Evolutionary conservation across 2,329 filamentous ascomycete genomes (phyloP), one percentile per base, ranked within the genome.

Genomic region (Thermothelomyces thermophilus): DNA sequence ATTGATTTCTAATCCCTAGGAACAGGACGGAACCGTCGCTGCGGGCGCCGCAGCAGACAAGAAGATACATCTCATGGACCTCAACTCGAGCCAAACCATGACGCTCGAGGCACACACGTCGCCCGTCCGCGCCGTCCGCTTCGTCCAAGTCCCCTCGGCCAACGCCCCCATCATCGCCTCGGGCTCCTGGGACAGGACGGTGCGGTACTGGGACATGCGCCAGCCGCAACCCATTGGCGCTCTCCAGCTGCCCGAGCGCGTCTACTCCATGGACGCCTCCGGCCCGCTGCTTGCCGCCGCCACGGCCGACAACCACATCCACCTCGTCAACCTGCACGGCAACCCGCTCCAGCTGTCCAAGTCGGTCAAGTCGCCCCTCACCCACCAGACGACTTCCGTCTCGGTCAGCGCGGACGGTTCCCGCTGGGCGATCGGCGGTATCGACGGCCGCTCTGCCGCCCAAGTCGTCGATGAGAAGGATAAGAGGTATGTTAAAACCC

Each of bases 151-250:
- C 37, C 60, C 61, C 30, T 53, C 37, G 6, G 49, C 58, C 35
- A 22, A 48, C 36, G 52, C 51, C 6, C 58, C 59, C 35, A 53
- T 68, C 42, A 41, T 68, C 45, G 64, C 60, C 28, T 61, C 66
- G 7, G 66, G 64, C 11, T 79, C 75, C 3, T 80, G 76, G 76
- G 77, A 80, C 65, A 73, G 71, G 61, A 79, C 74, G 2, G 68
- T 80, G 57, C 74, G 74, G 60, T 76, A 75, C 64, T 80, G 76
- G 76, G 77, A 80, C 60, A 51, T 78, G 36, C 73, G 77, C 45
- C 70, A 72, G 60, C 64, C 63, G 10, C 49, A 54, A 5, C 67
- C 74, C 8, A 70, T 75, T 47, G 72, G 67, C 19, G 64, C 66
- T 14, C 54, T 79, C 19, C 63, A 68, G 22, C 76, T 73, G 58